Percentiles rank a stretch among this genome's conserved stretches.
Conservation (phyloP, 495 filamentous ascomycete genomes). For the Penicillium egyptiacum region DNA sequence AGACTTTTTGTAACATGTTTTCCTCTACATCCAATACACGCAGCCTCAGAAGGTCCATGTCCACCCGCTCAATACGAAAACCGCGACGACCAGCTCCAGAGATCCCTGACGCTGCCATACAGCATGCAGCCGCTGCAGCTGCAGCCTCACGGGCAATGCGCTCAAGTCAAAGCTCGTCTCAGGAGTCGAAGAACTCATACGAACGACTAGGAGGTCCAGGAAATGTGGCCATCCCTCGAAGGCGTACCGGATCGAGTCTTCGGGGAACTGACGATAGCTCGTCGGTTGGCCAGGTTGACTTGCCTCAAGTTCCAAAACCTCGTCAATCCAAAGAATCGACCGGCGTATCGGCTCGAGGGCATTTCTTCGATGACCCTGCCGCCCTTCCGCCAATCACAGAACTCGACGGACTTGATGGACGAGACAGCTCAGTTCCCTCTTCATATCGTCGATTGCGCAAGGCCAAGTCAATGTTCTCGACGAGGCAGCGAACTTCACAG, state of each 20-base stretch:
- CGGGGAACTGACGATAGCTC: constrained; percentile 11
- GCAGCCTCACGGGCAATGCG: constrained; percentile 69
- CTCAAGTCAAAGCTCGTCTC: constrained; percentile 48
- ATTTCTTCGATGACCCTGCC: constrained; percentile 19
- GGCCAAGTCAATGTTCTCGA: constrained; percentile 69
- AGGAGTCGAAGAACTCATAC: constrained; percentile 32
- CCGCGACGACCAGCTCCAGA: constrained; percentile 33
- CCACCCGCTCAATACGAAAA: constrained; percentile 58
- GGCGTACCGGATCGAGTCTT: constrained; percentile 25
- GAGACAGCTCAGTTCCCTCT: constrained; percentile 64
- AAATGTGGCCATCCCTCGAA: constrained; percentile 41
- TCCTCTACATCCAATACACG: constrained; percentile 34
- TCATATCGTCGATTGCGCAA: constrained; percentile 74
- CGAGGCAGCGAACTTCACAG: constrained; percentile 44
- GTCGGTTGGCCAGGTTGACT: constrained; percentile 1
- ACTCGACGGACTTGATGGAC: constrained; percentile 52
- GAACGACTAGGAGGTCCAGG: constrained; percentile 35
- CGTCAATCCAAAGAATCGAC: constrained; percentile 5
- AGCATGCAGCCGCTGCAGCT: constrained; percentile 55
- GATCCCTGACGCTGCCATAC: constrained; percentile 54
- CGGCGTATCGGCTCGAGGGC: not conserved
- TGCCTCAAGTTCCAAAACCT: constrained; percentile 10
- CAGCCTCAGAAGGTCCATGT: constrained; percentile 60
- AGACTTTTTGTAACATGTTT: constrained; percentile 33
- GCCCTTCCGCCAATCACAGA: constrained; percentile 40